Evolutionary conservation across 1,139 yeast genomes (phyloP), one percentile per base, ranked within the genome.

Genomic region (Protomyces macrosporus): DNA sequence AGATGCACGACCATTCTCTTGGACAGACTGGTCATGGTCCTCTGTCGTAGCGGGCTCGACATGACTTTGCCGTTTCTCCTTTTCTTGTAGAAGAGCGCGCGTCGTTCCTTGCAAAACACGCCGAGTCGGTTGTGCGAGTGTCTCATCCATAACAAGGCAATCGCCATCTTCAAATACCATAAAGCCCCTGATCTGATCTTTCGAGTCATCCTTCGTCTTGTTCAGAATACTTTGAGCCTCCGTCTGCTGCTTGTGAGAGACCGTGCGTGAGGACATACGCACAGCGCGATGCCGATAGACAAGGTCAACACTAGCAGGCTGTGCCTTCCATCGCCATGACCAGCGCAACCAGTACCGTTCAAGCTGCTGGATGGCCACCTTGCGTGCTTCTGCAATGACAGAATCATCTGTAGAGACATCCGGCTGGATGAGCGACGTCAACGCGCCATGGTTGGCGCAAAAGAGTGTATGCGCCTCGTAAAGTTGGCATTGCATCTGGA

Each of bases 401-500:
- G 32, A 10, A 3, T 51, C 56, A 0, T 55, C 56, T 9, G 6
- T 7, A 23, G 23, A 23, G 23, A 2, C 23, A 16, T 34, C 36
- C 16, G n/a, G 14, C 40, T 30, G 34, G 2, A 52, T 12, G 12
- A 52, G 5, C 36, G 14, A 6, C 6, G 37, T 23, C 10, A 58
- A 23, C 3, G 39, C 40, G 4, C 53, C 56, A 35, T 58, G 51
- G 10, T 42, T 39, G 7, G 53, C 52, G 12, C 42, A 45, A 33
- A 58, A 58, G 12, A 16, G 39, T 5, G 34, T 33, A 50, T 58
- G 45, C 16, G 62, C 62, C 9, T 33, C 37, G 6, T 36, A 16
- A 4, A 58, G n/a, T 35, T 58, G 62, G 7, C 42, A 30, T 34
- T 23, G 30, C 30, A 52, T 33, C 36, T 58, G 62, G 23, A 33